Evolutionary conservation across 257 asterid genomes (phyloP).

Genomic region (Lavandula angustifolia): DNA sequence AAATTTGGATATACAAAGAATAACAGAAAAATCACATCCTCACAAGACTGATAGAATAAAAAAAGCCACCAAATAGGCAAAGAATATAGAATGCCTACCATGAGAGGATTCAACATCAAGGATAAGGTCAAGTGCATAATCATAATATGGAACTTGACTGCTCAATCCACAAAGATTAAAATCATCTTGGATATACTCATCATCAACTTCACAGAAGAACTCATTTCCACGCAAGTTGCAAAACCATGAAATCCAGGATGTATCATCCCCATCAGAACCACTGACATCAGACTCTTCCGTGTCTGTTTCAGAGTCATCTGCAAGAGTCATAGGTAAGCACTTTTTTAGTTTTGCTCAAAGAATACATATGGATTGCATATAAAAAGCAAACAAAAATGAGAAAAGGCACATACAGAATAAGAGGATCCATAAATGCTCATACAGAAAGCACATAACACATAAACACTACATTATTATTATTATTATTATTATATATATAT

Average conservation of each 20-base stretch:
- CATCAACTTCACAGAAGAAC: slow-evolving; percentile 68
- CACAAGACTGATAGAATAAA: slow-evolving; percentile 17
- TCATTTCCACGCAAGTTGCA: slow-evolving; percentile 74
- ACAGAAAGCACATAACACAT: neutral
- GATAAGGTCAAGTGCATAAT: slow-evolving; percentile 61
- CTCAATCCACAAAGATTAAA: slow-evolving; percentile 71
- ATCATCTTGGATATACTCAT: slow-evolving; percentile 66
- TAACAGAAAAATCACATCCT: slow-evolving; percentile 4
- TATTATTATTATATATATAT: too few species aligned
- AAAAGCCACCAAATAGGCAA: neutral
- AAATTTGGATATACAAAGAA: neutral
- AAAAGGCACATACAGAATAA: neutral
- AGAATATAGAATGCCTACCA: slow-evolving; percentile 41
- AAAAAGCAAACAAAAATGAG: neutral
- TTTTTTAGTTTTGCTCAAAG: neutral
- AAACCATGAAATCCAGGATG: slow-evolving; percentile 73
- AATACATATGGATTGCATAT: neutral
- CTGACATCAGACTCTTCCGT: slow-evolving; percentile 67
- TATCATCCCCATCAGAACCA: slow-evolving; percentile 71
- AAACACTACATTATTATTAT: neutral
- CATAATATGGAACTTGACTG: slow-evolving; percentile 66
- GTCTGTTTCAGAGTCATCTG: slow-evolving; percentile 72
- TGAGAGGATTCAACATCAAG: slow-evolving; percentile 70
- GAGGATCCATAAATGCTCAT: neutral
- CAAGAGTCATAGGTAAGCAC: slow-evolving; percentile 22